Percentiles rank a stretch among this genome's conserved stretches.
Evolutionary conservation across 371 early-diverging fungal genomes (phyloP).

Genomic region (Lichtheimia corymbifera): DNA sequence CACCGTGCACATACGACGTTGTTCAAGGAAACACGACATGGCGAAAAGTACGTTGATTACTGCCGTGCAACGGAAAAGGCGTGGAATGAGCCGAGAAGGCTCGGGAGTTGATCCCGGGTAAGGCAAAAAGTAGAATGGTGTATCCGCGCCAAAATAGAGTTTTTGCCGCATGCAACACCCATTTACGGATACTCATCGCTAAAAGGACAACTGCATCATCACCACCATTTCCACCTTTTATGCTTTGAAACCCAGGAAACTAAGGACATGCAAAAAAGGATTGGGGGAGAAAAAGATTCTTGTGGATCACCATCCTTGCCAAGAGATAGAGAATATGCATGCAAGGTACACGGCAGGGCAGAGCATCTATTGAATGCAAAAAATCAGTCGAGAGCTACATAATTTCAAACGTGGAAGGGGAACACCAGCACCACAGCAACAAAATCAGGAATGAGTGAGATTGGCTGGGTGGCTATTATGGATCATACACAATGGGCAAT

Average conservation of each 20-base stretch:
- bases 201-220: too few relatives aligned
- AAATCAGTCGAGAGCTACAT: conserved; percentile 17
- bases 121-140: conserved; percentile 1
- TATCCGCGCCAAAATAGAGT: conserved; percentile 21
- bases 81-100: too few relatives aligned
- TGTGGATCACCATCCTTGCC: background rate
- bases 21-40: too few relatives aligned
- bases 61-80: too few relatives aligned
- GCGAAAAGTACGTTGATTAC: too few relatives aligned
- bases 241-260: background rate
- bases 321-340: conserved; percentile 7
- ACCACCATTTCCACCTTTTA: too few relatives aligned
- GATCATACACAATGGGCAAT: conserved; percentile 3
- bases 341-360: too few relatives aligned
- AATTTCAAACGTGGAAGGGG: conserved; percentile 21
- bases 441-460: too few relatives aligned
- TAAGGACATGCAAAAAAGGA: conserved; percentile 1
- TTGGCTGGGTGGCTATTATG: too few relatives aligned
- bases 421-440: background rate
- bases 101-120: background rate
- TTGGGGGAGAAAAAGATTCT: background rate
- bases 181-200: conserved; percentile 1
- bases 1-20: too few relatives aligned
- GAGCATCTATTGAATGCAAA: background rate
- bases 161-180: conserved; percentile 18